Evolutionary conservation across 2,329 filamentous ascomycete genomes (phyloP).

Genomic region (Incumbomyces delicatus): DNA sequence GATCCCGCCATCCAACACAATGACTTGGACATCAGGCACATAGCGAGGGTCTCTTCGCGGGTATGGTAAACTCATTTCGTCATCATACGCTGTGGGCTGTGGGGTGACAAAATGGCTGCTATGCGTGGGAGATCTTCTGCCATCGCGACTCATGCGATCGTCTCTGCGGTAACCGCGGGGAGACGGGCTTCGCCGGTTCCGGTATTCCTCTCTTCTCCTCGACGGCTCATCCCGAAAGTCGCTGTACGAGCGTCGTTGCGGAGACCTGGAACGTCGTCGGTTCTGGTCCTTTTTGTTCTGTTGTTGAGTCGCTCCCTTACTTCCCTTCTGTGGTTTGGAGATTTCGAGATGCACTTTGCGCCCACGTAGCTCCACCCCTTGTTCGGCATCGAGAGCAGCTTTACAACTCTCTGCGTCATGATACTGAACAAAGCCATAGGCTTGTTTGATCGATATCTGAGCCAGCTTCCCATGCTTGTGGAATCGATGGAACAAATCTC

Average conservation of each 20-base stretch:
- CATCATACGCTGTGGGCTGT: constrained; percentile 51
- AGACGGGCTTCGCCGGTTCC: constrained; percentile 51
- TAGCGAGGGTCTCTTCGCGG: constrained; percentile 63
- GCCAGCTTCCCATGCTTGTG: constrained; percentile 75
- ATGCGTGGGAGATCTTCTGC: constrained; percentile 58
- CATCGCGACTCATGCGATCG: constrained; percentile 44
- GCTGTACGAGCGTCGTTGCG: constrained; percentile 30
- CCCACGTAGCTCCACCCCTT: constrained; percentile 74
- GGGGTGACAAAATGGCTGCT: constrained; percentile 56
- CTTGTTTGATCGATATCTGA: constrained; percentile 92
- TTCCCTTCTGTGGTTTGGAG: constrained; percentile 77
- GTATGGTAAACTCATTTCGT: constrained; percentile 58
- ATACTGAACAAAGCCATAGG: constrained; percentile 95
- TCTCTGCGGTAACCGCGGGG: constrained; percentile 56
- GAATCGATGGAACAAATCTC: constrained; percentile 87
- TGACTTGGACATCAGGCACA: constrained; percentile 81
- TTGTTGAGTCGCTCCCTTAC: constrained; percentile 44
- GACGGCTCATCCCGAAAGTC: constrained; percentile 43
- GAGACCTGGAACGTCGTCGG: constrained; percentile 35
- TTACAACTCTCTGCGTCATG: constrained; percentile 65
- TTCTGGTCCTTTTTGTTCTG: constrained; percentile 27
- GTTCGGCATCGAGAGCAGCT: constrained; percentile 64
- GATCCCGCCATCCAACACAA: constrained; percentile 53
- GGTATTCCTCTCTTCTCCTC: constrained; percentile 53
- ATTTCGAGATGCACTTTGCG: constrained; percentile 93